Evolutionary conservation across 2,329 filamentous ascomycete genomes (phyloP).

Genomic region (Hymenoscyphus fructigenus): DNA sequence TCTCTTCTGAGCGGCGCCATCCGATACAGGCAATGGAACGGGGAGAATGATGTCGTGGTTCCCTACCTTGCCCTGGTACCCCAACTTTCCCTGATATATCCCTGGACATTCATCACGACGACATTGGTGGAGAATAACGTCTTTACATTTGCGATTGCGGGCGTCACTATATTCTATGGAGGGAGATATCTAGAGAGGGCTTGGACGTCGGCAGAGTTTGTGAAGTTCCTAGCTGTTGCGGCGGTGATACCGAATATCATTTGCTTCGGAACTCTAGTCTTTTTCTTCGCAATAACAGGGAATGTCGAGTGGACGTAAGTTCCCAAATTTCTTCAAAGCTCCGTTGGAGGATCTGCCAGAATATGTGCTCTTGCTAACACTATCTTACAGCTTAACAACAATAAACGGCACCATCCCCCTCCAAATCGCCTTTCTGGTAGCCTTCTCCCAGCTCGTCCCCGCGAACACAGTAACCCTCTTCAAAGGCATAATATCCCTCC

Average conservation of each 20-base stretch:
- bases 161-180: conserved; percentile 80
- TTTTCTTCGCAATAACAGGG: conserved; percentile 70
- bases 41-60: conserved; percentile 65
- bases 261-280: conserved; percentile 69
- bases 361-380: conserved; percentile 37
- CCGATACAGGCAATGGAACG: conserved; percentile 68
- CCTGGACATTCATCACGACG: conserved; percentile 87
- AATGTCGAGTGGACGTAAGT: conserved; percentile 69
- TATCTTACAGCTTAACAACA: conserved; percentile 62
- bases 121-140: conserved; percentile 92
- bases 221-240: conserved; percentile 80
- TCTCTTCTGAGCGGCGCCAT: conserved; percentile 81
- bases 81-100: conserved; percentile 78
- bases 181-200: conserved; percentile 94
- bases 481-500: conserved; percentile 82
- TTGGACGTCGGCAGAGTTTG: conserved; percentile 90
- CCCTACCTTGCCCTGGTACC: conserved; percentile 89
- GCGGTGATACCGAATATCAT: conserved; percentile 78
- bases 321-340: conserved; percentile 17
- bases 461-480: conserved; percentile 96
- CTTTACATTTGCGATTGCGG: conserved; percentile 77
- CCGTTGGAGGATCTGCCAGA: neutral
- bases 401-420: conserved; percentile 87
- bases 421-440: conserved; percentile 91
- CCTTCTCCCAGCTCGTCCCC: conserved; percentile 95